Evolutionary conservation across 495 filamentous ascomycete species (phyloP), one percentile per base, ranked within the genome.

Genomic region (Penicillium flavigenum): DNA sequence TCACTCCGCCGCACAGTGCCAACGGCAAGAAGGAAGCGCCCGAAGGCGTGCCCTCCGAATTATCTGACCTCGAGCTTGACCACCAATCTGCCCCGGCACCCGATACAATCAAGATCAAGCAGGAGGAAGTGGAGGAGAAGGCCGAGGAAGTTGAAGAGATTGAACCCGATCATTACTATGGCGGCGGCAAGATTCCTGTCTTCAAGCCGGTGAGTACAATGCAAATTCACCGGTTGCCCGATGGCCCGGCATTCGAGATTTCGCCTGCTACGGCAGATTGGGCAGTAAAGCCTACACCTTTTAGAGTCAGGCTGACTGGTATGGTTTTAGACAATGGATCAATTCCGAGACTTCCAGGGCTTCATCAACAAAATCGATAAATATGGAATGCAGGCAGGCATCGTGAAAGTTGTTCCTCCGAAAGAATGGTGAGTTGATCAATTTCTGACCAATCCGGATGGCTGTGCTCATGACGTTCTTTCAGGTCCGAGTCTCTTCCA

Each of bases 331-430:
- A 91, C 88, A 46, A 93, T 96, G 91, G 83, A 88, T 46, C 91
- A 98, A 76, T 98, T 98, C 74, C 81, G 83, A 53, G 89, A 89
- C 71, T 98, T 98, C 75, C 89, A 91, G 70, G 79, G 79, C 58
- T 98, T 92, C 74, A 87, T 96, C 77, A 80, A 85, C 45, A 94
- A 88, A 70, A 84, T 98, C 60, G 88, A 98, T 69, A 86, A 86
- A 57, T 95, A 97, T 71, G 94, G 94, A 63, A 98, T 98, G 94
- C 88, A 89, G 73, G 91, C 91, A 14, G 94, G 94, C 14, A 97
- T 98, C 65, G 82, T 97, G 65, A 98, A 98, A 71, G 88, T 98
- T 46, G 86, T 98, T 58, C 92, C 94, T 31, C 95, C 94, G 2
- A 77, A 88, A 65, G 95, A 97, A 85, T 98, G 94, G 94, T 90